phyloP scores from a whole-genome alignment of 2,329 filamentous ascomycete species.

The Ceratocystis destructans region DNA sequence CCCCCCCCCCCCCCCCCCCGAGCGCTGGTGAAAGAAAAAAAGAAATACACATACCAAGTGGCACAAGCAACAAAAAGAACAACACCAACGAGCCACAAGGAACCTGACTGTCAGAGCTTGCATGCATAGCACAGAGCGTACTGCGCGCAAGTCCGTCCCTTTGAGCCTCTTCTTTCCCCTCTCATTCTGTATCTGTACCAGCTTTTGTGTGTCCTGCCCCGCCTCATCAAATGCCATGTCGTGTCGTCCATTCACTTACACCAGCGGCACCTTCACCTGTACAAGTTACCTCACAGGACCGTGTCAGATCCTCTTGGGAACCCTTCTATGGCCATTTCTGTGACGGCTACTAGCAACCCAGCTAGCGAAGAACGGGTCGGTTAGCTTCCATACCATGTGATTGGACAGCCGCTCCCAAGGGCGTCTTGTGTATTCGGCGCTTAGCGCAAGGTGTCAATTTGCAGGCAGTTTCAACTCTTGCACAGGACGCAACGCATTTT shows the following conservation, averaged over 20 bases:
- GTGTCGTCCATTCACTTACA: not conserved
- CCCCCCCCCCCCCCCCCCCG: no score
- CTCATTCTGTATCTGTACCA: not conserved
- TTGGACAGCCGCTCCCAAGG: slow-evolving; percentile 1
- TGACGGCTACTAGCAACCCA: not conserved
- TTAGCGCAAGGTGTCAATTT: slow-evolving; percentile 3
- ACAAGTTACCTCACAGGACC: not conserved
- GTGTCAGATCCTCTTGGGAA: not conserved
- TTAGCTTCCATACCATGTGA: not conserved
- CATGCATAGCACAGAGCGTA: no score
- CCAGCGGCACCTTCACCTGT: not conserved
- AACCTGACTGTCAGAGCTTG: not conserved
- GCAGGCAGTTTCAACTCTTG: not conserved
- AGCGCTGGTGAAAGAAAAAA: not conserved
- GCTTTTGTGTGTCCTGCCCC: not conserved
- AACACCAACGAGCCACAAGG: not conserved
- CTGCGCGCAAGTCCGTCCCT: no score
- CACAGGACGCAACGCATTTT: not conserved
- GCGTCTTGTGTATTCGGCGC: not conserved
- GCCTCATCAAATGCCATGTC: not conserved
- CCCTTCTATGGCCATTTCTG: not conserved
- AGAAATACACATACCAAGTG: not conserved
- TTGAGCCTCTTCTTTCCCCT: no score
- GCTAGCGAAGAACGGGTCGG: not conserved
- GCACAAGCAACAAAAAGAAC: not conserved